Evolutionary conservation across 2,329 filamentous ascomycete genomes (phyloP).

Genomic region (Tolypocladium capitatum): DNA sequence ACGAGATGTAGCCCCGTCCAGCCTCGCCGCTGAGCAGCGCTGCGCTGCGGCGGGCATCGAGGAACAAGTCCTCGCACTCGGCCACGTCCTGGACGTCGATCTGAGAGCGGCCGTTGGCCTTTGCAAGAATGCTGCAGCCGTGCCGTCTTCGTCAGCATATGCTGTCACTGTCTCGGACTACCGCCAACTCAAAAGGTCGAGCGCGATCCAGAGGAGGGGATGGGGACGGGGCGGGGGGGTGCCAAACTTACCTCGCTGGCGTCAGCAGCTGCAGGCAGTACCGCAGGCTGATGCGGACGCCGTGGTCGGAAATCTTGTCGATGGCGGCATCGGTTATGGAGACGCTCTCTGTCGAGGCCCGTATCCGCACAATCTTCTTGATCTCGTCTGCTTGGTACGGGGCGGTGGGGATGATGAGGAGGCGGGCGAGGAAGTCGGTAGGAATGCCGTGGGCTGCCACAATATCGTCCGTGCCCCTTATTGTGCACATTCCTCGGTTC

Average conservation of each 20-base stretch:
- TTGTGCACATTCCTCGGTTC: constrained; percentile 86
- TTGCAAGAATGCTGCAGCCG: constrained; percentile 61
- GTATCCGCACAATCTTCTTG: constrained; percentile 77
- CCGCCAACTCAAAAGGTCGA: neutral
- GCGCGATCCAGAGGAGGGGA: neutral
- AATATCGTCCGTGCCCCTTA: constrained; percentile 73
- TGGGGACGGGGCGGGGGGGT: neutral
- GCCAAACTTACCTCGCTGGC: constrained; percentile 52
- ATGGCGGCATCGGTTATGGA: constrained; percentile 70
- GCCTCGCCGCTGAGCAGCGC: constrained; percentile 50
- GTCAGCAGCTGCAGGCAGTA: constrained; percentile 90
- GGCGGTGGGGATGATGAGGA: constrained; percentile 92
- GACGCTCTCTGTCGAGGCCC: constrained; percentile 70
- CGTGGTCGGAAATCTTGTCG: constrained; percentile 75
- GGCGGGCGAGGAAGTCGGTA: constrained; percentile 79
- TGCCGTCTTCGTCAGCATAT: constrained; percentile 16
- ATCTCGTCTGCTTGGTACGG: constrained; percentile 83
- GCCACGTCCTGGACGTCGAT: constrained; percentile 67
- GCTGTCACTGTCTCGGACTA: neutral
- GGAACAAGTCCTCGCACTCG: constrained; percentile 74
- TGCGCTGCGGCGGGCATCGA: constrained; percentile 70
- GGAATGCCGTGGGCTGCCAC: constrained; percentile 87
- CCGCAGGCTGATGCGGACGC: constrained; percentile 76
- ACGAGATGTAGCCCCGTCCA: constrained; percentile 52
- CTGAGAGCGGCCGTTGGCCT: constrained; percentile 64